Evolutionary conservation across 2,329 filamentous ascomycete species (phyloP).

Genomic region (Beauveria bassiana): DNA sequence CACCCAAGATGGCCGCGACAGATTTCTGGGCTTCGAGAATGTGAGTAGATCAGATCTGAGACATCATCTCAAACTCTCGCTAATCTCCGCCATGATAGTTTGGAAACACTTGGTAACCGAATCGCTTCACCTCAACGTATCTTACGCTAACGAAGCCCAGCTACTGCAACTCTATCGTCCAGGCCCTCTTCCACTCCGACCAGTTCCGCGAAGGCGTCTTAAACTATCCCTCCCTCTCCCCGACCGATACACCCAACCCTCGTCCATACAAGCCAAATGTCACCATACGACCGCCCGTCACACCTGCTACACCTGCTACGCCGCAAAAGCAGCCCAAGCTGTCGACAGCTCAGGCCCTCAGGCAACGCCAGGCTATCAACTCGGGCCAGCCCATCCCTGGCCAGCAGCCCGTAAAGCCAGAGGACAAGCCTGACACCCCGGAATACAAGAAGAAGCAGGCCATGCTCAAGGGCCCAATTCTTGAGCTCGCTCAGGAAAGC

Average conservation of each 20-base stretch:
- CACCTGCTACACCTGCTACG: constrained; percentile 32
- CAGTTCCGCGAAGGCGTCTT: constrained; percentile 91
- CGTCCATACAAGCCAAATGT: constrained; percentile 48
- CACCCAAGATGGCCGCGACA: constrained; percentile 84
- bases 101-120: constrained; percentile 84
- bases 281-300: constrained; percentile 50
- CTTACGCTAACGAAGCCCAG: constrained; percentile 36
- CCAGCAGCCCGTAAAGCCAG: constrained; percentile 56
- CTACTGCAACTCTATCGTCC: constrained; percentile 97
- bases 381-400: constrained; percentile 46
- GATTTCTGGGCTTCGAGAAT: constrained; percentile 98
- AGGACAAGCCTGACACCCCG: constrained; percentile 89
- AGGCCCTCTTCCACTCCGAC: constrained; percentile 92
- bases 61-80: constrained; percentile 15
- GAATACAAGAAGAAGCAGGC: constrained; percentile 98
- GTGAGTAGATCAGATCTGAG: constrained; percentile 46
- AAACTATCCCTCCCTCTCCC: constrained; percentile 72
- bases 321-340: constrained; percentile 41
- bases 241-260: constrained; percentile 61
- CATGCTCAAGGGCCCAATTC: constrained; percentile 75
- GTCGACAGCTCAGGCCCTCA: constrained; percentile 47
- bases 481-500: constrained; percentile 79
- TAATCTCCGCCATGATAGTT: constrained; percentile 54
- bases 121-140: constrained; percentile 13
- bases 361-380: constrained; percentile 47